A percentile compares a stretch with the other conserved stretches of the same genome.
Evolutionary conservation across 345 rosid species (phyloP).

Genomic region (Leavenworthia alabamica): DNA sequence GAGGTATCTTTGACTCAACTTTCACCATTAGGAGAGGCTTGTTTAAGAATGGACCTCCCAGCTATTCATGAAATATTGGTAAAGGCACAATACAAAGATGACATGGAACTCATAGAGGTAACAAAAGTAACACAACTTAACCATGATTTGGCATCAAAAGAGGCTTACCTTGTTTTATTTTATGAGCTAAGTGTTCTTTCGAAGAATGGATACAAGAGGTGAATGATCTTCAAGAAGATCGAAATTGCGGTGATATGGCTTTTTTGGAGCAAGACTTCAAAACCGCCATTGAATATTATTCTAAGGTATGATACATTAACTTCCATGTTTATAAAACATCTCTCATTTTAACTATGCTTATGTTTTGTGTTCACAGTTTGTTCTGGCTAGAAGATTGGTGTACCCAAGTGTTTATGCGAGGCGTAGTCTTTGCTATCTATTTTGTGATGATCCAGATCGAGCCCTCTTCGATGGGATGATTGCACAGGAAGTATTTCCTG

Average conservation of each 20-base stretch:
- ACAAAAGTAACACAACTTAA: background rate
- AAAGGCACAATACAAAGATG: constrained; percentile 66
- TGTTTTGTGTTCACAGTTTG: constrained; percentile 43
- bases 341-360: background rate
- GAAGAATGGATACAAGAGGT: constrained; percentile 89
- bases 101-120: constrained; percentile 77
- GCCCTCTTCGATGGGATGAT: constrained; percentile 91
- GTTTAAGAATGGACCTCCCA: constrained; percentile 72
- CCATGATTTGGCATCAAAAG: background rate
- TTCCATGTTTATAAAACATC: background rate
- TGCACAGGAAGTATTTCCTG: constrained; percentile 65
- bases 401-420: constrained; percentile 87
- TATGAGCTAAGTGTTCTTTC: constrained; percentile 56
- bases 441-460: constrained; percentile 62
- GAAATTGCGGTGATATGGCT: constrained; percentile 77
- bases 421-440: constrained; percentile 75
- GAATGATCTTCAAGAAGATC: constrained; percentile 68
- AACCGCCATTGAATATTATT: constrained; percentile 80
- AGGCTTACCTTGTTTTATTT: constrained; percentile 1
- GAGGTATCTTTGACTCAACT: constrained; percentile 47
- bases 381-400: constrained; percentile 50
- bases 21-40: constrained; percentile 82
- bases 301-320: constrained; percentile 49
- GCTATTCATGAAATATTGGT: constrained; percentile 81
- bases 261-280: constrained; percentile 77